Base-by-base conservation (phyloP, 345 rosid genomes). In the Citrus sp. region DNA sequence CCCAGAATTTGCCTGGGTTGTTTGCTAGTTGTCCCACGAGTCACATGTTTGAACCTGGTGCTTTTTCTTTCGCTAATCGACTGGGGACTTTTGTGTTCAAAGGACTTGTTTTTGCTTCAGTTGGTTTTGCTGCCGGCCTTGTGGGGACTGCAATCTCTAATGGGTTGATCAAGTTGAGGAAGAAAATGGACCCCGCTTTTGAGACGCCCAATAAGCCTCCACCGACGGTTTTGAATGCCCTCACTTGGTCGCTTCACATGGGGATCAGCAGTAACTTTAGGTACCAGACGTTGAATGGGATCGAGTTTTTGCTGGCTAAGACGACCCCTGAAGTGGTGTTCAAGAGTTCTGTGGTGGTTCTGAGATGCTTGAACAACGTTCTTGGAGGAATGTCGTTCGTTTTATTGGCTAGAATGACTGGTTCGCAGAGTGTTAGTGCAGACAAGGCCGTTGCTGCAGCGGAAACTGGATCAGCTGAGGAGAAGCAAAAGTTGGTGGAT, bases 361-460 rank as follows among this genome's bases (percentile, higher is more conserved):
- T 97, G 77, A 86, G 99, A 82, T 89, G 94, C 82, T 73, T 81
- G 49, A 97, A 97, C 77, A 97, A 97, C 51, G 88, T 94, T 18
- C 85, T 92, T 21, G 99, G 99, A 5, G 99, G 99, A 13, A 85
- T 94, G 95, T 80, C 99, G 4, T 97, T 97, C 85, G 99, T 97
- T 42, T 67, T 90, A 12, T 79, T 97, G 80, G 99, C 99, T 19
- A 92, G 98, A 87, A 19, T 97, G 88, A 97, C 99, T 1, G 99
- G 99, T 25, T 86, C 99, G 6, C 99, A 97, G 84, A 86, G 92
- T 24, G 86, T 83, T 38, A 87, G 16, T 30, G 85, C 79, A 71
- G 81, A 77, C 70, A 79, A 70, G 61, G n/a, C 40, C 18, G 54
- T 79, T 2, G 63, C 71, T 10, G 75, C 2, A 49, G 74, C 42